Evolutionary conservation across 139 green algal genomes (phyloP), one percentile per base, ranked within the genome.

Genomic region (Tetraselmis striata): DNA sequence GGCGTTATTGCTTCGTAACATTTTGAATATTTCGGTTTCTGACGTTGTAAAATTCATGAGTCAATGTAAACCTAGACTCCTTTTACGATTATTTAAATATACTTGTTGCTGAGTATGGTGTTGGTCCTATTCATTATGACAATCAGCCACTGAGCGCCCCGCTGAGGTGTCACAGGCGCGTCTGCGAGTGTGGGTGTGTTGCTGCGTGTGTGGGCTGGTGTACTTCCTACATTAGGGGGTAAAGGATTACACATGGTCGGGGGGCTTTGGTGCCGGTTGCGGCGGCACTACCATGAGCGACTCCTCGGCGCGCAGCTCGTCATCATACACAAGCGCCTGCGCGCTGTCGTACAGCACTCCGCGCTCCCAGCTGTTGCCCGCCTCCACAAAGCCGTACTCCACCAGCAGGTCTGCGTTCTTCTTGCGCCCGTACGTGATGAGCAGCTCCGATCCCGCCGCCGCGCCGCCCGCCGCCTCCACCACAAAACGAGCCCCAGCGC

Each of bases 371-470:
- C n/a, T 29, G 26, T 29, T 29, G 26, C 74, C 74, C 22, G 23
- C 2, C 26, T 77, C 74, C 26, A 77, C 74, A 18, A 77, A 77
- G 2, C 74, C 74, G 74, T 77, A 77, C 74, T 77, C 74, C 74
- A 77, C 74, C 11, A 77, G 74, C 25, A 77, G 74, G 26, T 77
- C 74, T 18, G 74, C 74, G 74, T 77, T 77, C 2, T 29, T 28
- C 2, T 77, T 29, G 22, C n/a, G 74, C 2, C 74, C 74, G 74
- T 77, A 77, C 26, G 25, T 28, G 22, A 77, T 77, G 25, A 77
- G 23, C 26, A 77, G 25, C 25, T 77, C 74, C 25, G 11, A 2
- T 2, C 74, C 74, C 2, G 74, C 74, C 25, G 74, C n/a, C 25
- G 25, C 74, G 23, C 23, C 25, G 74, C 5, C 22, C 23, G 74